phyloP scores from a whole-genome alignment of 345 rosid species.

The Syzygium oleosum region DNA sequence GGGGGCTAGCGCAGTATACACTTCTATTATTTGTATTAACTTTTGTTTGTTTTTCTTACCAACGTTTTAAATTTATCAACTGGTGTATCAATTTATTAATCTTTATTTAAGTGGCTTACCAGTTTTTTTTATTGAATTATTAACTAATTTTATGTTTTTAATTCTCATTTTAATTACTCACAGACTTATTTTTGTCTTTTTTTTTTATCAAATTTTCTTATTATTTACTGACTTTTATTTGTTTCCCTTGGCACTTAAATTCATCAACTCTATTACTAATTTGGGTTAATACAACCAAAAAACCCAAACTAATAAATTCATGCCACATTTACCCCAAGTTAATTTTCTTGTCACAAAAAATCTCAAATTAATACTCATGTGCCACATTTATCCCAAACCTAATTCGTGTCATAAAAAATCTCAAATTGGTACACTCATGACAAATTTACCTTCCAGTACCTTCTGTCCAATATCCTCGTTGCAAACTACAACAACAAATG shows the following conservation, averaged over 20 bases:
- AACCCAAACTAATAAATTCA: background rate
- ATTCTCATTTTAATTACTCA: background rate
- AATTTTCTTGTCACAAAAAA: background rate
- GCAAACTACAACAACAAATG: background rate
- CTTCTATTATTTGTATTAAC: background rate
- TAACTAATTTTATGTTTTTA: background rate
- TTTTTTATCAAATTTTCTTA: background rate
- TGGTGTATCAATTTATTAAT: background rate
- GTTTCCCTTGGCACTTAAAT: background rate
- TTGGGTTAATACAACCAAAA: background rate
- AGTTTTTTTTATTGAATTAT: background rate
- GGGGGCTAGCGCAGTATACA: too few relatives aligned
- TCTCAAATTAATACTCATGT: background rate
- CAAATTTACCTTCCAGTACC: background rate
- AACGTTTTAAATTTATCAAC: background rate
- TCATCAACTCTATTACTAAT: background rate
- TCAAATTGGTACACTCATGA: background rate
- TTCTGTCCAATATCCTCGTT: background rate
- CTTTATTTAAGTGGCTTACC: background rate
- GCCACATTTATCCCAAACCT: background rate
- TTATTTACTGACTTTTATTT: background rate
- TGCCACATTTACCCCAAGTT: background rate
- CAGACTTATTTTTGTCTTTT: background rate
- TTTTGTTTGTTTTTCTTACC: background rate
- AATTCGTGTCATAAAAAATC: background rate